Base-by-base conservation (phyloP, 225 moss, liverwort and hornwort genomes). In the Pseudisothecium myosuroides region DNA sequence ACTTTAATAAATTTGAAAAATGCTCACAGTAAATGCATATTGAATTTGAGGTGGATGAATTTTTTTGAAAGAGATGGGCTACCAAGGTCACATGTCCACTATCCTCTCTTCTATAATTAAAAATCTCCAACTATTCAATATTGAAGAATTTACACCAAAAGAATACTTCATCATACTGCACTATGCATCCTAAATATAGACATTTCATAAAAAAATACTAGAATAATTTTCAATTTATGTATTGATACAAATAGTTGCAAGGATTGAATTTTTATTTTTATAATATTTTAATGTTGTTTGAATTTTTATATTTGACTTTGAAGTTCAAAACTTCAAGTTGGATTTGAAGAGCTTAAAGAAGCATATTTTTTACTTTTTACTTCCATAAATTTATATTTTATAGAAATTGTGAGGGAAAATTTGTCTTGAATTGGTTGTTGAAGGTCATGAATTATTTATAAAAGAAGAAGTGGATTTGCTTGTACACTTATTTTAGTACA, bases 11-110 rank as follows among this genome's bases (percentile, higher is more conserved):
- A 24, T 4, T 67, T 21, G 10, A 37, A 67, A 67, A 67, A 67
- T 67, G n/a, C 12, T n/a, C 12, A n/a, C 12, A 11, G 7, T n/a
- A n/a, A n/a, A 67, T 67, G n/a, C 21, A 6, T 11, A n/a, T 12
- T 68, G 12, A 68, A 21, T 68, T n/a, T 68, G 5, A 39, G 7
- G 14, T 24, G 24, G 69, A 7, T 1, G 23, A 67, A 6, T 20
- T 11, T 12, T n/a, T 36, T 67, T 67, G 22, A 67, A 7, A 22
- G 6, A 67, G 6, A 67, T 3, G 66, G 10, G 3, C 36, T 67
- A 2, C 2, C 1, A 2, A 36, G 36, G 2, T 19, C 5, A 67
- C 1, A n/a, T 20, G 22, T 6, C 6, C 2, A n/a, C 1, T n/a
- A 23, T 5, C 7, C 2, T 1, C 5, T 0, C 7, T 2, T 55